Conservation (phyloP, 257 asterid genomes). For the Scutellaria baicalensis region DNA sequence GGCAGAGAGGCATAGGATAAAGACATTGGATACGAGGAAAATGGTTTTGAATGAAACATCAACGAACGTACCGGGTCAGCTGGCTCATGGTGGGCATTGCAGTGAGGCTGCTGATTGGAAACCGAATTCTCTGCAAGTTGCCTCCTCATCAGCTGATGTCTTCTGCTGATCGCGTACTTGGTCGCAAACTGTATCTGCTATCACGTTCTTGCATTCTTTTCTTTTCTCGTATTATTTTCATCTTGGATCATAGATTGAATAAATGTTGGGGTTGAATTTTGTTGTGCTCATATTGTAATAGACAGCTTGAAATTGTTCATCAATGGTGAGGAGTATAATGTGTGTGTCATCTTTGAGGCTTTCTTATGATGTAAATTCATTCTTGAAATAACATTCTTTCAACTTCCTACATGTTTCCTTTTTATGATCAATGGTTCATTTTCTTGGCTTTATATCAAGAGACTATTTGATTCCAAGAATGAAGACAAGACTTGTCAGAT, state of each 20-base stretch:
- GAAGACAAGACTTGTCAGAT: too few species aligned
- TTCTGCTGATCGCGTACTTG: conserved; percentile 8
- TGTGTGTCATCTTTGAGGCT: not conserved
- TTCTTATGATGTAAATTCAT: not conserved
- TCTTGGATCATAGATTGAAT: not conserved
- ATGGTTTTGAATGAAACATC: conserved; percentile 6
- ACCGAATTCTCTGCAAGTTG: conserved; percentile 7
- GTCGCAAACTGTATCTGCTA: not conserved
- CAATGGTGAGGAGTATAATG: not conserved
- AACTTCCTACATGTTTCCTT: too few species aligned
- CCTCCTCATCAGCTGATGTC: conserved; percentile 14
- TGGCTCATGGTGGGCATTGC: conserved; percentile 12
- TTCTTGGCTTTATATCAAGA: too few species aligned
- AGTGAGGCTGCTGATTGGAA: conserved; percentile 18
- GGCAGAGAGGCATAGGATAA: conserved; percentile 72
- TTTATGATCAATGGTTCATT: too few species aligned
- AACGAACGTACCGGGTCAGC: not conserved
- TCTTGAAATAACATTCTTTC: too few species aligned
- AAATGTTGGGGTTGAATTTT: not conserved
- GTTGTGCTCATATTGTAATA: not conserved
- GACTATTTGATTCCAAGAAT: too few species aligned
- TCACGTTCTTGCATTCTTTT: not conserved
- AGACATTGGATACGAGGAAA: conserved; percentile 30
- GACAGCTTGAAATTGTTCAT: not conserved
- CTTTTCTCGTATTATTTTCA: not conserved